phyloP scores from a whole-genome alignment of 768 basidiomycete genomes.

The Epithele typhae region DNA sequence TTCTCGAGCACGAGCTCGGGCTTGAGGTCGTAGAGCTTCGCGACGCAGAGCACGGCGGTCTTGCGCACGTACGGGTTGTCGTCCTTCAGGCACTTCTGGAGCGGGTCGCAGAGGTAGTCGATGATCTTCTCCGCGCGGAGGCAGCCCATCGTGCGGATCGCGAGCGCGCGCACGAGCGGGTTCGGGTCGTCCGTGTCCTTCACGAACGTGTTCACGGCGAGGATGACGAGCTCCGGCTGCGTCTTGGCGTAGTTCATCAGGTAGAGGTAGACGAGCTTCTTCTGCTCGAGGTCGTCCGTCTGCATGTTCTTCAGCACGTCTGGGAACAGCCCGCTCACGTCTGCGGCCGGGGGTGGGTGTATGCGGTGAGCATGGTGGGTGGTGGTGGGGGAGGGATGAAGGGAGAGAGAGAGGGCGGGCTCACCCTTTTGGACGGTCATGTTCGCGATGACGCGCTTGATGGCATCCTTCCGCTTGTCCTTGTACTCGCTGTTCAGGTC shows the following conservation, averaged over 20 bases:
- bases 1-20: conserved; percentile 93
- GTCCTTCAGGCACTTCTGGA: conserved; percentile 88
- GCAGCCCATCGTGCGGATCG: conserved; percentile 97
- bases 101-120: conserved; percentile 95
- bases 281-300: conserved; percentile 98
- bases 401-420: conserved; percentile 6
- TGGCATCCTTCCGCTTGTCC: conserved; percentile 96
- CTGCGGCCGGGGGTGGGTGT: conserved; percentile 29
- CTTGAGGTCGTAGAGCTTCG: conserved; percentile 96
- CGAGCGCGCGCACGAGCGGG: conserved; percentile 91
- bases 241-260: conserved; percentile 99
- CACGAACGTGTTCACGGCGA: conserved; percentile 98
- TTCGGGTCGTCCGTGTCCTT: conserved; percentile 97
- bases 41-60: conserved; percentile 95
- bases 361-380: background rate
- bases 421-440: conserved; percentile 99
- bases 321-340: conserved; percentile 92
- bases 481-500: conserved; percentile 97
- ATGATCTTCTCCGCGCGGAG: conserved; percentile 98
- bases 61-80: conserved; percentile 99
- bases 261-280: conserved; percentile 99
- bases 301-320: conserved; percentile 99
- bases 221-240: conserved; percentile 96
- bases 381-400: background rate
- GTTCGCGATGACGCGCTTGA: conserved; percentile 95